Base-by-base conservation (phyloP, 805 yeast species). In the Wickerhamomyces pijperi region DNA sequence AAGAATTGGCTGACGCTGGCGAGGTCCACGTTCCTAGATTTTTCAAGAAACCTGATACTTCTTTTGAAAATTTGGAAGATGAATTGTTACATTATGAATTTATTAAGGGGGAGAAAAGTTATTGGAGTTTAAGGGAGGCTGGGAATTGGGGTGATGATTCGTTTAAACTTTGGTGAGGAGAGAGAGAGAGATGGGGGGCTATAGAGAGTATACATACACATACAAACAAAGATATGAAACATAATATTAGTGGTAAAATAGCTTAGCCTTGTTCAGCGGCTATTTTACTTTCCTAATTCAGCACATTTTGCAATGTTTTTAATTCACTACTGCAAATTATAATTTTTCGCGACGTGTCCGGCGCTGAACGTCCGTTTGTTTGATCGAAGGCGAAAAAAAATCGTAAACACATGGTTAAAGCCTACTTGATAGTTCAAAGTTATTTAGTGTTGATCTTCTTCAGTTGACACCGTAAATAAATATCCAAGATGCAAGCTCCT, bases 71-170 rank as follows among this genome's bases (percentile, higher is more conserved):
- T 11, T 11, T 21, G 6, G 25, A 21, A 11, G 44, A 39, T 37
- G 37, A 36, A 5, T 34, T 43, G 41, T 65, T 68, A 6, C 67
- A 67, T 37, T 84, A 83, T 78, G 65, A 63, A 17, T 65, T 67
- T 39, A 70, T 68, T 32, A 63, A 55, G 20, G 95, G 94, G 1
- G 65, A 65, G 2, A 60, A 64, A 34, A 67, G 79, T 50, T 87
- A 87, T 55, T 87, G 97, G 97, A 75, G 72, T 45, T 72, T 84
- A 50, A 76, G 97, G 51, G 71, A 68, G 49, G 60, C 59, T 7
- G 64, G 64, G 5, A 74, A 80, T 47, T 82, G 92, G 92, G 56
- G 59, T 15, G 78, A 31, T 11, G 29, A 13, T 25, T 4, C 5
- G 29, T 25, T 8, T 25, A 25, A 25, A 25, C 29, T 25, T 7